Percentiles rank a stretch among this genome's conserved stretches.
These are phyloP conservation scores for Diaporthe longicolla DNA, from an alignment of 2,329 filamentous ascomycete species.

Conservation along the genomic window DNA sequence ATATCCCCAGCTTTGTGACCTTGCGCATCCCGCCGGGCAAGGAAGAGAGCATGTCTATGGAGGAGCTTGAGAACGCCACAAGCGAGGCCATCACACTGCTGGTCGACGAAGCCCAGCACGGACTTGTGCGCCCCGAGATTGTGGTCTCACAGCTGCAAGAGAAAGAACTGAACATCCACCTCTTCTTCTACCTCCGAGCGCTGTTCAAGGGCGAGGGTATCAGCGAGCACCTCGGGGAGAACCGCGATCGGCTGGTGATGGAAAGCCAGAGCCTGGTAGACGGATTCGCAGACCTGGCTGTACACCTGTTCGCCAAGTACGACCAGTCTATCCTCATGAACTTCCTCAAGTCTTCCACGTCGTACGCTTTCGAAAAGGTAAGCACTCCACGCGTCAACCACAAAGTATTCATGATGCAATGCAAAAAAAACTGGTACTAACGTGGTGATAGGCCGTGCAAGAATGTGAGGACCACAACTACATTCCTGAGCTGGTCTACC, in stretches of 20 bases:
- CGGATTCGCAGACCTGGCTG: constrained; percentile 87
- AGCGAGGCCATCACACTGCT: constrained; percentile 88
- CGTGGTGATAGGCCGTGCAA: constrained; percentile 68
- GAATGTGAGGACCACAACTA: constrained; percentile 87
- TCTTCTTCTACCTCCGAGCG: constrained; percentile 91
- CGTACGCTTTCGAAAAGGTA: constrained; percentile 87
- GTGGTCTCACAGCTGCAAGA: constrained; percentile 84
- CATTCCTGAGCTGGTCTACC: constrained; percentile 93
- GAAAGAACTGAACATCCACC: constrained; percentile 78
- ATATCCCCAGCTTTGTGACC: constrained; percentile 90
- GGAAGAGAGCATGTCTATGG: constrained; percentile 72
- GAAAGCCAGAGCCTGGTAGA: constrained; percentile 81
- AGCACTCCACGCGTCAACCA: constrained; percentile 12
- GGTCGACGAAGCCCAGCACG: constrained; percentile 91
- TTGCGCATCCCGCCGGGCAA: constrained; percentile 84
- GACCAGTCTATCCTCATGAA: constrained; percentile 86
- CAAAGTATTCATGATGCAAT: neutral
- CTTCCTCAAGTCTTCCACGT: constrained; percentile 86
- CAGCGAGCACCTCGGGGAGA: constrained; percentile 66
- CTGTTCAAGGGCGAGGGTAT: constrained; percentile 85
- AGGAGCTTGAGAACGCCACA: constrained; percentile 84
- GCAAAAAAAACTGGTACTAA: constrained; percentile 40
- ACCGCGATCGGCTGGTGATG: constrained; percentile 68
- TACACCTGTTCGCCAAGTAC: constrained; percentile 88
- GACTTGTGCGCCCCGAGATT: constrained; percentile 81